Evolutionary conservation across 1,284 basidiomycete species (phyloP).

Genomic region (Heliocybe sulcata): DNA sequence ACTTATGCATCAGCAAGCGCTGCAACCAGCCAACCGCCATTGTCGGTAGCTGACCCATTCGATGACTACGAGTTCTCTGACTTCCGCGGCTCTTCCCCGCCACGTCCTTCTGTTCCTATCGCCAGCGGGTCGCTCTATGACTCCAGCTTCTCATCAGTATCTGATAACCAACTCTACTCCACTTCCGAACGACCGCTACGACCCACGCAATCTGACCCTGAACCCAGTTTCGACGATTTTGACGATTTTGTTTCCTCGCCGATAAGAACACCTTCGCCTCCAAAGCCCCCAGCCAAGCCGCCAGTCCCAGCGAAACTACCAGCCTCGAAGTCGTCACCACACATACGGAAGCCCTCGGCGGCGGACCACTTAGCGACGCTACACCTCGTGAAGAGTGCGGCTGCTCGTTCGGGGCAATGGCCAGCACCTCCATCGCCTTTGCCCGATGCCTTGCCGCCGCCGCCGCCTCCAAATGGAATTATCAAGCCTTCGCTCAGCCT

Average conservation of each 20-base stretch:
- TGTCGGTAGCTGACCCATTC: constrained; percentile 4
- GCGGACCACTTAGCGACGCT: constrained; percentile 9
- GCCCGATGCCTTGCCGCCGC: constrained; percentile 8
- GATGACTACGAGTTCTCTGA: constrained; percentile 22
- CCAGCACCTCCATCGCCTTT: constrained; percentile 12
- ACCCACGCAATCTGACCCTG: constrained; percentile 1
- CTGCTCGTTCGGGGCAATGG: constrained; percentile 9
- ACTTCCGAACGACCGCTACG: not conserved
- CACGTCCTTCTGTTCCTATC: constrained; percentile 1
- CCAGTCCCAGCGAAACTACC: not conserved
- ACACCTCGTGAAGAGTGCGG: constrained; percentile 10
- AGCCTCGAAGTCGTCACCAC: not conserved
- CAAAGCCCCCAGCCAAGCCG: constrained; percentile 7
- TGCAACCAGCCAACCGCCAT: not conserved
- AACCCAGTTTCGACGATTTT: constrained; percentile 9
- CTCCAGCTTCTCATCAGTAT: constrained; percentile 1
- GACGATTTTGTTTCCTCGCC: constrained; percentile 10
- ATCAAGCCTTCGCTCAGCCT: not conserved
- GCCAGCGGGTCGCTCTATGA: constrained; percentile 1
- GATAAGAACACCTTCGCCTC: constrained; percentile 13
- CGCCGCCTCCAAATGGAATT: constrained; percentile 6
- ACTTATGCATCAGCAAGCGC: constrained; percentile 10
- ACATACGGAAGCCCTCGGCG: not conserved
- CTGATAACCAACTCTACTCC: not conserved
- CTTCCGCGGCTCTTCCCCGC: constrained; percentile 18